phyloP scores from a whole-genome alignment of 352 stramenopile genomes.

The Hyaloperonospora brassicae region DNA sequence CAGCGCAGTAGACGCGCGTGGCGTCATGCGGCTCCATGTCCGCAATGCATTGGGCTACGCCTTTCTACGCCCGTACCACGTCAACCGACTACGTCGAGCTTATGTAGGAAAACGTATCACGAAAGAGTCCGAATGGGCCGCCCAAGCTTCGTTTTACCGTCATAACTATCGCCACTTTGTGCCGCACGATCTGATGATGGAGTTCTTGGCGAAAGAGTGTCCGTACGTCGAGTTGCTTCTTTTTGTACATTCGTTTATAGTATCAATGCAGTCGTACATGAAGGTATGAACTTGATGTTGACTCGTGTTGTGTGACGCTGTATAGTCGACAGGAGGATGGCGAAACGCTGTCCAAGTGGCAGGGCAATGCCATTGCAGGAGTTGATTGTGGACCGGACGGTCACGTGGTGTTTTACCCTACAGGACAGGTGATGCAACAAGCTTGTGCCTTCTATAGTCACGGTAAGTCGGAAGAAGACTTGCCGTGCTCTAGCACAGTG shows the following conservation, averaged over 20 bases:
- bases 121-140: background rate
- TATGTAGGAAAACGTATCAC: background rate
- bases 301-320: background rate
- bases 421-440: constrained; percentile 56
- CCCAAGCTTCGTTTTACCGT: constrained; percentile 28
- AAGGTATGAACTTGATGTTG: too few relatives aligned
- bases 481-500: constrained; percentile 26
- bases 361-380: constrained; percentile 58
- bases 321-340: constrained; percentile 21
- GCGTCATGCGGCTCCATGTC: constrained; percentile 40
- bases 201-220: constrained; percentile 25
- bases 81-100: constrained; percentile 19
- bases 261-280: background rate
- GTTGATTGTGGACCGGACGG: constrained; percentile 20
- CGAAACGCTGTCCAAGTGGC: constrained; percentile 36
- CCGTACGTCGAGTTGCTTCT: constrained; percentile 22
- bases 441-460: constrained; percentile 43
- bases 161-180: constrained; percentile 37
- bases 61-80: constrained; percentile 44
- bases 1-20: constrained; percentile 40
- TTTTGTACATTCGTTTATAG: constrained; percentile 1
- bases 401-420: constrained; percentile 63
- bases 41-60: constrained; percentile 49
- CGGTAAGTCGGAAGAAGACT: constrained; percentile 13
- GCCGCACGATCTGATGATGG: constrained; percentile 36